A percentile compares a stretch with the other conserved stretches of the same genome.
Evolutionary conservation across 768 basidiomycete species (phyloP).

Genomic region (Dacryopinax spathularia): DNA sequence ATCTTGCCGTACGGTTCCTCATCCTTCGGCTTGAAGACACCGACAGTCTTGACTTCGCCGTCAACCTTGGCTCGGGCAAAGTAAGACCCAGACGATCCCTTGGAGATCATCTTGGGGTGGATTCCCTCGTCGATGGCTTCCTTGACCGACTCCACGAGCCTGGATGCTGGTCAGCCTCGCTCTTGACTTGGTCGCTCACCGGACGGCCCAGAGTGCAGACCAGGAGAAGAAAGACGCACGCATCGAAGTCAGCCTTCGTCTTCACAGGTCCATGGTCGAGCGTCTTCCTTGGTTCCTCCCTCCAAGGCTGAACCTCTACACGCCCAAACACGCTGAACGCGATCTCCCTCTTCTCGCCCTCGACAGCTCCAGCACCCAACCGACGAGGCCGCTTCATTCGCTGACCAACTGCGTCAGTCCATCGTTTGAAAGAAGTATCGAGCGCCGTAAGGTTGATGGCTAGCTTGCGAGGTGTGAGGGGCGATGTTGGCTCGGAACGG

Average conservation of each 20-base stretch:
- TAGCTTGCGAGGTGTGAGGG: neutral
- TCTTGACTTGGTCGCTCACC: too few species aligned
- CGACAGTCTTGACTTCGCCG: conserved; percentile 61
- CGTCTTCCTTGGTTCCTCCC: conserved; percentile 46
- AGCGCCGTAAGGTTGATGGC: neutral
- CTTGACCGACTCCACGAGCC: conserved; percentile 49
- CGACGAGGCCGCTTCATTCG: too few species aligned
- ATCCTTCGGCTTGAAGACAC: conserved; percentile 78
- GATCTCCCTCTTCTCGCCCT: conserved; percentile 32
- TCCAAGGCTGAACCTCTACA: conserved; percentile 25
- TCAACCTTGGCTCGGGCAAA: conserved; percentile 77
- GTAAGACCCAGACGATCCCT: conserved; percentile 82
- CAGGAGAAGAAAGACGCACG: conserved; percentile 31
- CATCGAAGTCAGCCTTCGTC: conserved; percentile 56
- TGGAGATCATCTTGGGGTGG: conserved; percentile 81
- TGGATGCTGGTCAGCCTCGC: conserved; percentile 19
- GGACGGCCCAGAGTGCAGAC: too few species aligned
- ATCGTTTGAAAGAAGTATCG: neutral
- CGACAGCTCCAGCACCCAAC: neutral
- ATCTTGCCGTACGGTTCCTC: conserved; percentile 70
- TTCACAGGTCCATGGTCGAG: conserved; percentile 67
- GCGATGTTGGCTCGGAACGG: neutral
- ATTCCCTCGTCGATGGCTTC: conserved; percentile 59
- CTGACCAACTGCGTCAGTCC: too few species aligned
- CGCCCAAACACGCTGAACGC: conserved; percentile 73